Conservation (phyloP, 2,329 filamentous ascomycete genomes). For the Phaeoacremonium minimum region DNA sequence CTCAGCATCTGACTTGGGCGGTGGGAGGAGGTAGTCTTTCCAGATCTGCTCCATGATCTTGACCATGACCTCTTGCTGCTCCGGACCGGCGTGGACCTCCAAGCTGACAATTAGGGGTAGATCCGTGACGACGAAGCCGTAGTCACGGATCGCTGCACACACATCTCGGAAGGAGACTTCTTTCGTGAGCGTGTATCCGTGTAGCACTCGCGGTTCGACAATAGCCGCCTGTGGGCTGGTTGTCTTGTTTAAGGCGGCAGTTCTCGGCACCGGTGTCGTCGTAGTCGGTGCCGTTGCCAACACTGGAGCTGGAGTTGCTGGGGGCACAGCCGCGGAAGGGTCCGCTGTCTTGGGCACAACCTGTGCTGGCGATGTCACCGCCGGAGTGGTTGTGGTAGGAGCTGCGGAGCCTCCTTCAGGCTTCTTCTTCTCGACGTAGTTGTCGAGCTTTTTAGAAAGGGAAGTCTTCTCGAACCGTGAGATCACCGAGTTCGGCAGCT, state of each 20-base stretch:
- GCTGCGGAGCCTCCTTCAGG: conserved; percentile 4
- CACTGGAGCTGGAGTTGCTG: neutral
- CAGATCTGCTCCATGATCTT: conserved; percentile 85
- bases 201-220: conserved; percentile 72
- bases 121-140: conserved; percentile 70
- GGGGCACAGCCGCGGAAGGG: too few species aligned
- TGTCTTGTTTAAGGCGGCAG: conserved; percentile 9
- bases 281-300: conserved; percentile 2
- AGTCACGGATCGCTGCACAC: conserved; percentile 72
- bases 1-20: conserved; percentile 38
- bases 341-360: conserved; percentile 3
- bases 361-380: neutral
- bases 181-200: conserved; percentile 87
- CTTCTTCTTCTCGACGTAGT: conserved; percentile 22
- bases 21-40: conserved; percentile 65
- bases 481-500: conserved; percentile 37
- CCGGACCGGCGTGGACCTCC: conserved; percentile 77
- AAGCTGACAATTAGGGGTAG: conserved; percentile 90
- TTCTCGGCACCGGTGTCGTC: too few species aligned
- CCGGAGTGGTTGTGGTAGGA: too few species aligned
- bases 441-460: conserved; percentile 36
- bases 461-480: conserved; percentile 44
- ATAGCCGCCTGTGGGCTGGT: conserved; percentile 19
- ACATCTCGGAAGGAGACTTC: conserved; percentile 84
- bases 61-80: conserved; percentile 89